Conservation (phyloP, 2,329 filamentous ascomycete genomes). For the Neobulgaria alba region DNA sequence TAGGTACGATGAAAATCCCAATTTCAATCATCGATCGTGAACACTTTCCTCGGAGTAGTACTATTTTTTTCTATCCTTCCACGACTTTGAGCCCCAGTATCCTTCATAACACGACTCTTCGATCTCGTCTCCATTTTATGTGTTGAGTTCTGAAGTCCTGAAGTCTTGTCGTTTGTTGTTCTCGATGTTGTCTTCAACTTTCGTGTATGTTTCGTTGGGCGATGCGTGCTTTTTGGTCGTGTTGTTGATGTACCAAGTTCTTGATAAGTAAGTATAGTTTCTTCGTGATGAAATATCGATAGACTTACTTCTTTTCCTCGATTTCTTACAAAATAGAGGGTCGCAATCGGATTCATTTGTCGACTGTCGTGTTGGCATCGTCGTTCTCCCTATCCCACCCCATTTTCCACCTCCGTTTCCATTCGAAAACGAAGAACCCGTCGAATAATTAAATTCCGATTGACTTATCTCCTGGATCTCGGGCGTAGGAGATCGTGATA, state of each 20-base stretch:
- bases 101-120: no score
- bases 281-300: neutral
- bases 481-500: constrained; percentile 2
- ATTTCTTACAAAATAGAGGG: neutral
- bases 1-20: no score
- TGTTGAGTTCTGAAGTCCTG: neutral
- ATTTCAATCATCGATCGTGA: no score
- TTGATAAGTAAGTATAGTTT: neutral
- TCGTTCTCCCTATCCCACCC: neutral
- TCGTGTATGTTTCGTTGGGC: neutral
- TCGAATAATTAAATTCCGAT: neutral
- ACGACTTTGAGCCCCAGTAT: no score
- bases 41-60: no score
- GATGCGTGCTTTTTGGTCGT: neutral
- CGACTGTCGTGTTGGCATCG: neutral
- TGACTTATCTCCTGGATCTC: neutral
- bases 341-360: neutral
- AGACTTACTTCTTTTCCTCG: neutral
- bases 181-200: neutral
- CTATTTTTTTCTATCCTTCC: no score
- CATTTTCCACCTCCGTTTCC: neutral
- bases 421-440: neutral
- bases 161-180: neutral
- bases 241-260: neutral
- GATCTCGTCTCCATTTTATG: neutral